Evolutionary conservation across 768 basidiomycete species (phyloP).

Genomic region (Suillus variegatus): DNA sequence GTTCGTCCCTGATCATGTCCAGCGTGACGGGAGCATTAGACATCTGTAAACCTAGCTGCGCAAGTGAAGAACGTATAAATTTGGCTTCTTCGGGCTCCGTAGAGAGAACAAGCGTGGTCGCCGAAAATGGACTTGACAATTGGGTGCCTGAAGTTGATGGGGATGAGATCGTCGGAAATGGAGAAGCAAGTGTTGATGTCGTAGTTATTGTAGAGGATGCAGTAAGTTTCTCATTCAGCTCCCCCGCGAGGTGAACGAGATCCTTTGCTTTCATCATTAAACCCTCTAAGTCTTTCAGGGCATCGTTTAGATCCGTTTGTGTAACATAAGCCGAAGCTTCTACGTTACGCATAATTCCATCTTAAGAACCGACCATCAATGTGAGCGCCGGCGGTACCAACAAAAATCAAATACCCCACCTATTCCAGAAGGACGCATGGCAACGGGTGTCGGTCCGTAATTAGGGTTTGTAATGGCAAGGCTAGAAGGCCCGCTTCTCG

Average conservation of each 20-base stretch:
- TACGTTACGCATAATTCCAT: slow-evolving; percentile 80
- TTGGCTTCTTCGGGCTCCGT: slow-evolving; percentile 81
- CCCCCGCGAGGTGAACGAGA: slow-evolving; percentile 88
- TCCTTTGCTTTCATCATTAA: slow-evolving; percentile 90
- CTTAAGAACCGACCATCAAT: slow-evolving; percentile 28
- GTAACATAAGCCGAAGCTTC: slow-evolving; percentile 65
- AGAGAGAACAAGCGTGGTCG: slow-evolving; percentile 34
- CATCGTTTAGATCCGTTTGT: slow-evolving; percentile 67
- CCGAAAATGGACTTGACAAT: slow-evolving; percentile 23
- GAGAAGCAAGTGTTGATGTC: slow-evolving; percentile 5
- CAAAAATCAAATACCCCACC: slow-evolving; percentile 19
- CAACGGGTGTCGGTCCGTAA: slow-evolving; percentile 16
- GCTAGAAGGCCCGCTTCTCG: slow-evolving; percentile 23
- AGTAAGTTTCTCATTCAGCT: slow-evolving; percentile 82
- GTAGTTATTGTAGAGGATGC: slow-evolving; percentile 33
- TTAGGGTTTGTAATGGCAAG: slow-evolving; percentile 20
- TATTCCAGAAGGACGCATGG: slow-evolving; percentile 28
- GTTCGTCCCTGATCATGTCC: slow-evolving; percentile 86
- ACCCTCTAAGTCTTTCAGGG: slow-evolving; percentile 85
- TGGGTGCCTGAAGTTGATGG: slow-evolving; percentile 21
- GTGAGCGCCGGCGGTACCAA: neutral
- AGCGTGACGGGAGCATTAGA: slow-evolving; percentile 78
- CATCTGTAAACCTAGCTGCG: slow-evolving; percentile 86
- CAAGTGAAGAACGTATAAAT: slow-evolving; percentile 85
- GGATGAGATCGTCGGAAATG: slow-evolving; percentile 10